Evolutionary conservation across 768 basidiomycete species (phyloP), one percentile per base, ranked within the genome.

Genomic region (Boletus rex-veris): DNA sequence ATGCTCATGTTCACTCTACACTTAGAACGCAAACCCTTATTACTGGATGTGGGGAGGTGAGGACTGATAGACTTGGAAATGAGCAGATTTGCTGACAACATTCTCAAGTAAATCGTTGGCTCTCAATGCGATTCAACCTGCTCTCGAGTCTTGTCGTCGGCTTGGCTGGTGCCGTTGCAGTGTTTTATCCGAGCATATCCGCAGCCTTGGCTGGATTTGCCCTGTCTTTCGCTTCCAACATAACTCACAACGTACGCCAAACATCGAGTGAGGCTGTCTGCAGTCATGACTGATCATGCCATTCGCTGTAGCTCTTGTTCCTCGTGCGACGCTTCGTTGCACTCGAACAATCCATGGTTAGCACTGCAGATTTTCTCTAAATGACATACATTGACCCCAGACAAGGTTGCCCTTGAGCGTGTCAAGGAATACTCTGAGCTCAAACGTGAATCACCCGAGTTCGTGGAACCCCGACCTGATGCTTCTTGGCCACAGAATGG

Each of bases 1-100:
- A 45, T 35, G 26, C 45, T 51, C 8, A 59, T 50, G 11, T 55
- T 55, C 18, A 45, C 16, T 36, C 37, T 16, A 36, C 18, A 16
- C 33, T 3, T 43, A 81, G 79, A 83, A 82, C 52, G 60, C 82
- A 15, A 90, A 83, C 64, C 90, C 90, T 4, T 88, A 84, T 66
- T 92, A 89, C 64, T 95, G 93, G 93, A 87, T 89, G 80, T 93
- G 89, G 90, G 88, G 84, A 74, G 84, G 85, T 88, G 66, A 49
- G 75, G 62, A 36, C 18, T 19, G 11, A 19, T 31, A 28, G 11
- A 24, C 19, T 44, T 11, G 19, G 38, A 15, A 39, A 43, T 2
- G 19, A 19, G 14, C 24, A 38, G 58, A 37, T 48, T 46, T 47
- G 19, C 47, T 61, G 52, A 58, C 39, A 5, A 39, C 26, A 30